Evolutionary conservation across 2,329 filamentous ascomycete genomes (phyloP), one percentile per base, ranked within the genome.

Genomic region (Aureobasidium sp.): DNA sequence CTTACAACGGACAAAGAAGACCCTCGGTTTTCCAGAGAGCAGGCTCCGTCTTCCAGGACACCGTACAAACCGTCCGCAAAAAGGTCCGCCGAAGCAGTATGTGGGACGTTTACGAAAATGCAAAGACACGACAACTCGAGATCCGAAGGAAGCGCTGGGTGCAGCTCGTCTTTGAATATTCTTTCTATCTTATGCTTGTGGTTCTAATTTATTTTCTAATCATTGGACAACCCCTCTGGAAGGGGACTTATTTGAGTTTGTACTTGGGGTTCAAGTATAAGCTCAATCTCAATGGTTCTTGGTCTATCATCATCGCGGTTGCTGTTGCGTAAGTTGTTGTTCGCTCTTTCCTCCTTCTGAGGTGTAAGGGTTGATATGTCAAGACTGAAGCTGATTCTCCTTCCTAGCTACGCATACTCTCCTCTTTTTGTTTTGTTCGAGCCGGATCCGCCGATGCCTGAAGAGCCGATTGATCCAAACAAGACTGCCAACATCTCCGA

Each of bases 151-250:
- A 66, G 33, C 71, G 75, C 50, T 79, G 75, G 74, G 75, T 75
- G 27, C 78, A 79, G 63, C 16, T 76, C 2, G 60, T 74, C 7
- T 82, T 82, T 61, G 78, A 82, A 69, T 80, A 77, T 58, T 67
- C 71, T 38, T 69, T 80, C 33, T 83, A 82, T 60, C 42, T 74
- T 3, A 36, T 80, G 10, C 68, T 80, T 48, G 23, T 79, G 4
- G 72, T 72, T 16, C 79, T 83, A 64, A 72, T 82, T 36, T 84
- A 84, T 66, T 82, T 84, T 27, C 79, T 83, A n/a, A 72, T 84
- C 1, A 70, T 84, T 13, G 82, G 82, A 6, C 65, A 79, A 62
- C 82, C 82, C 1, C 66, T 85, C 2, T 85, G 82, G 82, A 78
- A 78, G 6, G 82, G 82, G 5, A 75, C 78, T 8, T 78, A 81